Evolutionary conservation across 352 stramenopile genomes (phyloP).

Genomic region (Chrysophaeum taylorii): DNA sequence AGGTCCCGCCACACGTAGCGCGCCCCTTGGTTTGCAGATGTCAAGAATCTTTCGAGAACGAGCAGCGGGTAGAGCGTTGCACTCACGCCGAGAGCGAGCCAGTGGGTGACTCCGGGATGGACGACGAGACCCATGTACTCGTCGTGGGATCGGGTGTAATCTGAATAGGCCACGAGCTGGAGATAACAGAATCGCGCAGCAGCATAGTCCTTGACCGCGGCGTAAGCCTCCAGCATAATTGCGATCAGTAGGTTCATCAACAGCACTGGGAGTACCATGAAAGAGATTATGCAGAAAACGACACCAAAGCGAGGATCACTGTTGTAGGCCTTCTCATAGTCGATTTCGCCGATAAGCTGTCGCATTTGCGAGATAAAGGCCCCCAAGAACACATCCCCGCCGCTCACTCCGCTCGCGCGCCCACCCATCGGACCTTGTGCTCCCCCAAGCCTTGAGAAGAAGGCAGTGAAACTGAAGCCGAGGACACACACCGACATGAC

Average conservation of each 20-base stretch:
- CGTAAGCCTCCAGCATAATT: slow-evolving; percentile 19
- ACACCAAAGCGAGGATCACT: background rate
- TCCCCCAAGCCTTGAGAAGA: background rate
- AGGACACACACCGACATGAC: slow-evolving; percentile 9
- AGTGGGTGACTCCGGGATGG: too few relatives aligned
- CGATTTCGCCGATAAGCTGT: slow-evolving; percentile 19
- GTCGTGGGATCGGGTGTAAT: background rate
- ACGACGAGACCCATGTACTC: too few relatives aligned
- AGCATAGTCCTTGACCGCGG: slow-evolving; percentile 8
- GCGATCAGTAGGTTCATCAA: slow-evolving; percentile 22
- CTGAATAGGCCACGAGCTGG: slow-evolving; percentile 1
- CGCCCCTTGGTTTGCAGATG: too few relatives aligned
- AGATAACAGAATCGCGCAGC: slow-evolving; percentile 8
- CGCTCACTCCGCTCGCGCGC: background rate
- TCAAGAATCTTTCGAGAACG: too few relatives aligned
- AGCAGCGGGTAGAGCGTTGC: too few relatives aligned
- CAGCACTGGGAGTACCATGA: slow-evolving; percentile 14
- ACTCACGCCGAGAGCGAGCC: too few relatives aligned
- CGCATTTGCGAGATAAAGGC: background rate
- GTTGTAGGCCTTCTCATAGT: slow-evolving; percentile 9
- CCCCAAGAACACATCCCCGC: background rate
- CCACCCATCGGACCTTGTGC: slow-evolving; percentile 1
- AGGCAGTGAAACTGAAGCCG: slow-evolving; percentile 7
- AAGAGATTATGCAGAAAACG: slow-evolving; percentile 7
- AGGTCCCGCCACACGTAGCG: too few relatives aligned